Evolutionary conservation across 306 rosid genomes (phyloP).

Genomic region (Vicia villosa): DNA sequence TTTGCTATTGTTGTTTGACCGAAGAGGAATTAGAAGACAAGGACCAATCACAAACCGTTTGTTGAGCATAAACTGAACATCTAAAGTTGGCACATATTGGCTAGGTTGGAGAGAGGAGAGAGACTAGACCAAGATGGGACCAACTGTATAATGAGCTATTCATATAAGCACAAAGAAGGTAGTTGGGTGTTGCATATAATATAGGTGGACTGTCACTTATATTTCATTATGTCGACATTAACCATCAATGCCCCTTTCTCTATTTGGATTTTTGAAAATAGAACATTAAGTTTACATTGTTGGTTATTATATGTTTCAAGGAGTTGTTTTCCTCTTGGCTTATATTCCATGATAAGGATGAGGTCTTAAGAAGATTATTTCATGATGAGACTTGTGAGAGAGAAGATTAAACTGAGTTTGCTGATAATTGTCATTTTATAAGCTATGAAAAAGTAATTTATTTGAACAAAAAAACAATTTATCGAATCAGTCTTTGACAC

Average conservation of each 20-base stretch:
- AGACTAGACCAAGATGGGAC: slow-evolving; percentile 40
- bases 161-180: slow-evolving; percentile 43
- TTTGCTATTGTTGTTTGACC: slow-evolving; percentile 27
- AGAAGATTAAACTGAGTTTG: slow-evolving; percentile 30
- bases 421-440: not conserved
- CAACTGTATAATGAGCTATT: slow-evolving; percentile 38
- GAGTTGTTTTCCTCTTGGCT: slow-evolving; percentile 20
- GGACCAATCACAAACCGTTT: slow-evolving; percentile 8
- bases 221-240: slow-evolving; percentile 35
- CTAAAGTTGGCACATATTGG: slow-evolving; percentile 26
- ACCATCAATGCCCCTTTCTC: slow-evolving; percentile 22
- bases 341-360: not conserved
- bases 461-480: not conserved
- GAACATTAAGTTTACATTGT: not conserved
- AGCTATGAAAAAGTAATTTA: not conserved
- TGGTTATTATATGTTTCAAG: not conserved
- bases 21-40: slow-evolving; percentile 23
- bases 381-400: slow-evolving; percentile 22
- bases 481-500: not conserved
- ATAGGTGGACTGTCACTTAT: slow-evolving; percentile 38
- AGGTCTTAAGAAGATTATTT: not conserved
- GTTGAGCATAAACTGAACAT: slow-evolving; percentile 27
- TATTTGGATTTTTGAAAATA: slow-evolving; percentile 1
- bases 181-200: slow-evolving; percentile 38
- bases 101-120: slow-evolving; percentile 33